Base-by-base conservation (phyloP, 1,284 basidiomycete genomes). In the Cryptococcus neoformans region DNA sequence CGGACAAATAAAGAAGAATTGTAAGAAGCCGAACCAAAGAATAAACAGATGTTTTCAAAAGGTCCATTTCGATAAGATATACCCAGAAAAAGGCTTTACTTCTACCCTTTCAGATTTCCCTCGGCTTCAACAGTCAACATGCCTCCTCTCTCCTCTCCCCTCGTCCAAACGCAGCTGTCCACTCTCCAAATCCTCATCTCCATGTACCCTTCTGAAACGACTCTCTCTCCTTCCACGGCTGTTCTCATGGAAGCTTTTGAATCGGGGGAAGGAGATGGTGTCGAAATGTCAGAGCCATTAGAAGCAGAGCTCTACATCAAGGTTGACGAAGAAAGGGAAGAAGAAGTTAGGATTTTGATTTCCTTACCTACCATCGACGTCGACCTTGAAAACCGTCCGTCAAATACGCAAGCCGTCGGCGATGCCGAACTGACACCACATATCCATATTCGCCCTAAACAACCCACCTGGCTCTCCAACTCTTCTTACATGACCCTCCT, bases 171-270 rank as follows among this genome's bases (percentile, higher is more conserved):
- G 28, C 62, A 63, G 42, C 51, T 63, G 7, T 59, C 59, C 14
- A 68, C 67, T 8, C 61, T 76, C 49, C 59, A 66, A 53, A 58
- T 76, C 16, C 63, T 77, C 8, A 59, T 67, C 17, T 66, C 73
- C 16, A 75, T 76, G 74, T 76, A 72, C 54, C 72, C 74, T 2
- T 60, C 62, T 21, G 74, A 77, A 59, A 62, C 74, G 9, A 49
- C 45, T 35, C 56, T 73, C 35, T 42, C 62, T 17, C 52, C 53
- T 1, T 60, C 67, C 10, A 55, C 56, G 1, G 34, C 41, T 1
- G 62, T 58, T 0, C 52, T 68, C 37, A 34, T 57, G 44, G 38
- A 59, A 37, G 41, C 52, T 3, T 49, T 49, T 37, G 17, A 35
- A 6, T 40, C 40, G 38, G 51, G 47, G 8, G 46, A 10, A 28